Evolutionary conservation across 768 basidiomycete species (phyloP), one percentile per base, ranked within the genome.

Genomic region (Tricholoma furcatifolium): DNA sequence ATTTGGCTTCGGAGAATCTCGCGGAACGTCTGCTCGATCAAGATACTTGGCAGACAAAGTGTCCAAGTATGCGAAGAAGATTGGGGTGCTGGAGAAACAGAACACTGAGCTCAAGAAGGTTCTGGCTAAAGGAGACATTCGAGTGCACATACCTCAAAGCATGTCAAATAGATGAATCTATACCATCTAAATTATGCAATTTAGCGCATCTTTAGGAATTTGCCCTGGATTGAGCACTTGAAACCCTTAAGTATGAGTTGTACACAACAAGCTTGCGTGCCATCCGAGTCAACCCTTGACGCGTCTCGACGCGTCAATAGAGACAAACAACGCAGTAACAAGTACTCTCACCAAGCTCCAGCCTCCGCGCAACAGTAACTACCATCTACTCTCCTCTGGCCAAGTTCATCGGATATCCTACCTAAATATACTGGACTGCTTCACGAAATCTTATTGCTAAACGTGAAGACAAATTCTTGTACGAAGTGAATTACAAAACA

Each of bases 1-100:
- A 14, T 59, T 68, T 40, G 62, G 67, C 43, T 66, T 73, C 60
- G 78, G 76, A 67, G 72, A 74, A 35, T 74, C 75, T 53, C 71
- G 69, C 57, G 84, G 84, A 0, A 76, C 84, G 39, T 73, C 71
- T 30, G 74, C 78, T 53, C 78, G 96, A 53, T 82, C 81, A 18
- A 76, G 73, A 34, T 88, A 86, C 66, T 67, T 97, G 47, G 67
- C 87, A 60, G 78, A 80, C 52, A 95, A 90, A 74, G 87, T 98
- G 82, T 72, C 75, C 11, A 76, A 74, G 27, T 83, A 85, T 3
- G 80, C 86, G 64, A 72, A 71, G 58, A 92, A 87, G 70, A 71
- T 94, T 31, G 84, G 85, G 58, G 62, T 56, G 27, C 64, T 93
- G 67, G 93, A 93, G 67, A 80, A 74, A 64, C 79, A 82, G 71